Percentiles rank a stretch among this genome's conserved stretches.
phyloP scores from a whole-genome alignment of 345 rosid species.

The Brassica juncea region DNA sequence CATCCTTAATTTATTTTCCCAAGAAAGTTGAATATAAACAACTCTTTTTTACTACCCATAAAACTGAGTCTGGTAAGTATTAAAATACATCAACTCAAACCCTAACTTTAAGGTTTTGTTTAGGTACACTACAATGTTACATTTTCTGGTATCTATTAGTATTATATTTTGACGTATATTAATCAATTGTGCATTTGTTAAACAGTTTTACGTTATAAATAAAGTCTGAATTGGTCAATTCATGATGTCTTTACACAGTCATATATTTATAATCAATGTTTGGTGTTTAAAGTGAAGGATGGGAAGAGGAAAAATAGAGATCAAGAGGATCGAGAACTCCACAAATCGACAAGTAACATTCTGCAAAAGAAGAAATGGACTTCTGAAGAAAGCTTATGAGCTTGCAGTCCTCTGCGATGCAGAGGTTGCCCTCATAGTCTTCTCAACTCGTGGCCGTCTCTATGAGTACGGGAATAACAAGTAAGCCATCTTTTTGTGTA shows the following conservation, averaged over 20 bases:
- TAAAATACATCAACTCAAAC: not conserved
- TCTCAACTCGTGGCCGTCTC: slow-evolving; percentile 97
- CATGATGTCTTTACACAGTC: not conserved
- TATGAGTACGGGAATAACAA: slow-evolving; percentile 89
- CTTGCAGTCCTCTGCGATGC: slow-evolving; percentile 65
- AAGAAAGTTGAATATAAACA: slow-evolving; percentile 11
- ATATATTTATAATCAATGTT: not conserved
- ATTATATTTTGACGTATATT: not conserved
- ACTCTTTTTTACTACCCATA: not conserved
- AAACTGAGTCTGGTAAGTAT: slow-evolving; percentile 11
- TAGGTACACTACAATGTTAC: not conserved
- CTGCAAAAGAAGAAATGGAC: slow-evolving; percentile 96
- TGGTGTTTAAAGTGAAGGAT: slow-evolving; percentile 40
- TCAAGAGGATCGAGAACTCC: slow-evolving; percentile 94
- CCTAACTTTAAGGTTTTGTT: slow-evolving; percentile 33
- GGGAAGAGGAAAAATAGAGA: slow-evolving; percentile 98
- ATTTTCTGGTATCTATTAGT: not conserved
- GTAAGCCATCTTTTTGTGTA: slow-evolving; percentile 39
- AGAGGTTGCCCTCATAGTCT: slow-evolving; percentile 74
- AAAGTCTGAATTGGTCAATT: not conserved
- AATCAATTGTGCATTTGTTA: not conserved
- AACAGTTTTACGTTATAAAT: not conserved
- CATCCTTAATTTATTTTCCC: slow-evolving; percentile 34
- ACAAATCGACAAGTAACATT: slow-evolving; percentile 92
- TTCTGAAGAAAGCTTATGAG: slow-evolving; percentile 68